Evolutionary conservation across 2,329 filamentous ascomycete genomes (phyloP).

Genomic region (Westerdykella sp.): DNA sequence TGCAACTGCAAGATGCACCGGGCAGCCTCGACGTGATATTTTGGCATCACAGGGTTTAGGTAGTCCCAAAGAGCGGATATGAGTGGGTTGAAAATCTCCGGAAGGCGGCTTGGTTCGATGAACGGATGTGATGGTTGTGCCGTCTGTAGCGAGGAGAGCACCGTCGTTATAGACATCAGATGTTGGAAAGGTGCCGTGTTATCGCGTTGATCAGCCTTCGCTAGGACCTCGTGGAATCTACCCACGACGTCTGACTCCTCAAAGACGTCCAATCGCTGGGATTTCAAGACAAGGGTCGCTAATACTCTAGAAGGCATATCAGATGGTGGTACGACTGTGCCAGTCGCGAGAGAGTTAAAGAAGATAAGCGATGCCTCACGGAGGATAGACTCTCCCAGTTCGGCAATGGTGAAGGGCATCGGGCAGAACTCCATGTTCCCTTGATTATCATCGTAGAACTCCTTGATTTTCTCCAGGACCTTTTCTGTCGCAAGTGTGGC

Average conservation of each 20-base stretch:
- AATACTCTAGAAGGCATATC: slow-evolving; percentile 31
- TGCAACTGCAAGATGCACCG: slow-evolving; percentile 83
- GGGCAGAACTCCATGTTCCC: slow-evolving; percentile 30
- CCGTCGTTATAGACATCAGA: slow-evolving; percentile 26
- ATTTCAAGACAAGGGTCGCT: slow-evolving; percentile 30
- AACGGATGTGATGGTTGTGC: slow-evolving; percentile 19
- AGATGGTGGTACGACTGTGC: slow-evolving; percentile 8
- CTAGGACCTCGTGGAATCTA: slow-evolving; percentile 19
- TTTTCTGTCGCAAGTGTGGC: background rate
- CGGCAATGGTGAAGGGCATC: slow-evolving; percentile 18
- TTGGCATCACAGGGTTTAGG: slow-evolving; percentile 74
- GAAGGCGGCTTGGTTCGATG: slow-evolving; percentile 44
- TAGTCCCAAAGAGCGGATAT: slow-evolving; percentile 72
- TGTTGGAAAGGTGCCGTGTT: slow-evolving; percentile 20
- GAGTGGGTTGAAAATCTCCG: slow-evolving; percentile 59
- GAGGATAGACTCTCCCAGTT: slow-evolving; percentile 25
- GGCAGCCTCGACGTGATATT: slow-evolving; percentile 91
- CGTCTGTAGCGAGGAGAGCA: slow-evolving; percentile 30
- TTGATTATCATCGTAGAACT: slow-evolving; percentile 34
- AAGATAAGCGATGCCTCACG: slow-evolving; percentile 27
- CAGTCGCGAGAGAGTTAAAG: slow-evolving; percentile 13
- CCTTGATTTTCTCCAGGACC: slow-evolving; percentile 16
- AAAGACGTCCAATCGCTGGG: slow-evolving; percentile 19
- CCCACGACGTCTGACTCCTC: slow-evolving; percentile 21
- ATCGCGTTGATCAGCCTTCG: background rate